These are phyloP conservation scores for Pythium rishiriense DNA, from an alignment of 352 stramenopile species.

Conservation along the genomic window DNA sequence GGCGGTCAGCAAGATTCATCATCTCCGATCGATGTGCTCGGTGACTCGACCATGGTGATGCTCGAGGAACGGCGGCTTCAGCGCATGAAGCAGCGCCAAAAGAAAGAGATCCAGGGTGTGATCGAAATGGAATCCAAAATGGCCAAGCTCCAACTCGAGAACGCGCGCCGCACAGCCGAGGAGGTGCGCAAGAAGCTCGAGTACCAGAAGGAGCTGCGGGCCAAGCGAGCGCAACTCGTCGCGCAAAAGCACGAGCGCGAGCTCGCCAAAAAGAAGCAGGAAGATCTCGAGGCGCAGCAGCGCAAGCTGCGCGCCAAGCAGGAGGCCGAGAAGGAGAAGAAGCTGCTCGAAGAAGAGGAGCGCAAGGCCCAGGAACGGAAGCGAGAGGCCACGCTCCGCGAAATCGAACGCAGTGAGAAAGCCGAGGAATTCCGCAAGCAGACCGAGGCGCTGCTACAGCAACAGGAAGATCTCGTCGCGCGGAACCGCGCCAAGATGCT, in stretches of 20 bases:
- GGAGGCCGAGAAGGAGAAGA: constrained; percentile 50
- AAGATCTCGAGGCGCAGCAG: constrained; percentile 53
- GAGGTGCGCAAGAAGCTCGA: constrained; percentile 61
- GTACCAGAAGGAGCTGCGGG: constrained; percentile 51
- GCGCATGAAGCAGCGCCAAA: constrained; percentile 68
- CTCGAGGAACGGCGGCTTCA: constrained; percentile 62
- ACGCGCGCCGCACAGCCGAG: constrained; percentile 47
- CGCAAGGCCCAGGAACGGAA: constrained; percentile 38
- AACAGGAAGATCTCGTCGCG: constrained; percentile 60
- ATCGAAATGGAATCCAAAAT: constrained; percentile 81
- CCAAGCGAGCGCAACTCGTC: constrained; percentile 46
- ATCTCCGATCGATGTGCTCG: constrained; percentile 25
- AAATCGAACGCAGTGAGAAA: constrained; percentile 60
- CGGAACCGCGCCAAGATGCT: constrained; percentile 55
- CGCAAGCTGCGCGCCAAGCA: constrained; percentile 45
- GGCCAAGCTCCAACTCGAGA: constrained; percentile 65
- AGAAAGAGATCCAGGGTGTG: constrained; percentile 71
- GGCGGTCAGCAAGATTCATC: constrained; percentile 19
- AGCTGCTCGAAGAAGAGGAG: constrained; percentile 44
- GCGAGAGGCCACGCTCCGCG: constrained; percentile 44
- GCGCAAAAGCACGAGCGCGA: constrained; percentile 63
- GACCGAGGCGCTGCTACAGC: constrained; percentile 57
- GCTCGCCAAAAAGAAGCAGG: constrained; percentile 59
- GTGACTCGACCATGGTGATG: constrained; percentile 57
- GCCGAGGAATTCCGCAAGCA: constrained; percentile 69